Evolutionary conservation across 1,284 basidiomycete genomes (phyloP), one percentile per base, ranked within the genome.

Genomic region (Cutaneotrichosporon spelunceum): DNA sequence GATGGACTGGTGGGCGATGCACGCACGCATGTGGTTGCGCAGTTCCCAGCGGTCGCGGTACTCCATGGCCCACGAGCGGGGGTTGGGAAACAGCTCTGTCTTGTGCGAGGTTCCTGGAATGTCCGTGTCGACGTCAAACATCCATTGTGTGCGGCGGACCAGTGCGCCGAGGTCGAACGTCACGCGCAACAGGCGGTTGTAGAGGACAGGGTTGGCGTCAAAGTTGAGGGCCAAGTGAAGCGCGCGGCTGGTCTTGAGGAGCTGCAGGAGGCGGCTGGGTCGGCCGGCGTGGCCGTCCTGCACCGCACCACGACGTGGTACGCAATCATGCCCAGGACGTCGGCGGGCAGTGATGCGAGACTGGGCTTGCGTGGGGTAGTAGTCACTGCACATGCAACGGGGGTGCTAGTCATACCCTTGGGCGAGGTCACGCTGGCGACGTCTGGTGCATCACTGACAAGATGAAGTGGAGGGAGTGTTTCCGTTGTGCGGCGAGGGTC

Each of bases 201-300:
- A 81, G 19, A 82, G 72, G n/a, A 73, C 66, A 0, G 78, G 76
- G 62, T 81, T 81, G 57, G 67, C 67, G 45, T 70, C 66, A 52
- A 80, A 75, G 1, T 70, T 71, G 27, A 81, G 67, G 4, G 70
- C 63, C 19, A 65, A 53, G 68, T 81, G 64, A 48, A 79, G 68
- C 4, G 66, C 45, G 11, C 66, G 66, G 39, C 62, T 72, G 19
- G 72, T 68, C 36, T 68, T 57, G 36, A 74, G 63, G 23, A 80
- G 65, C 2, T 74, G 71, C 23, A 75, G 49, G 34, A 80, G 62
- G 6, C 62, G 45, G 0, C 63, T 62, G 0, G 77, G 77, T 14
- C 67, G 69, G 8, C 65, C 58, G 2, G 55, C 68, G 30, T 45
- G 13, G 14, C 65, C 66, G 26, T 47, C 39, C 23, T 49, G n/a